Percentiles rank a stretch among this genome's conserved stretches.
Evolutionary conservation across 306 rosid genomes (phyloP).

Genomic region (Vigna reflexopilosa): DNA sequence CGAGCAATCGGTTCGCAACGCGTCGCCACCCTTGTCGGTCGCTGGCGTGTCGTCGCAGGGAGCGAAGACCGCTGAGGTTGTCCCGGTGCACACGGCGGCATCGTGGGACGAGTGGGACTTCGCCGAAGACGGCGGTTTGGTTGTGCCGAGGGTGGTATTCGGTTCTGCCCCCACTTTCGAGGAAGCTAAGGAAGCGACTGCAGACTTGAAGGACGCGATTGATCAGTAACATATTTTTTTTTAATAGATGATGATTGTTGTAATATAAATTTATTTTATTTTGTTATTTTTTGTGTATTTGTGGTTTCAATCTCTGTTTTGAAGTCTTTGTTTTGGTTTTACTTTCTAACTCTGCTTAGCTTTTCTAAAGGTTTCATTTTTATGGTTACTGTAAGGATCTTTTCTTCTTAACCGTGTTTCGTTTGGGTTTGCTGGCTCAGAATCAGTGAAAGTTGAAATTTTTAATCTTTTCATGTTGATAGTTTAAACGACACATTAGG

Average conservation of each 20-base stretch:
- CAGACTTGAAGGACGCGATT: slow-evolving; percentile 75
- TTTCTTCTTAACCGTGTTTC: background rate
- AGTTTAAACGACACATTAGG: background rate
- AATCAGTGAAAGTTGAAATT: background rate
- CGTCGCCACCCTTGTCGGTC: slow-evolving; percentile 45
- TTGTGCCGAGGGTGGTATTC: slow-evolving; percentile 73
- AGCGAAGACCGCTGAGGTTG: slow-evolving; percentile 34
- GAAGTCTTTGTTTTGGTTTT: background rate
- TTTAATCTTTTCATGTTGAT: background rate
- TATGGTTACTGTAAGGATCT: background rate
- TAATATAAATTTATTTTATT: background rate
- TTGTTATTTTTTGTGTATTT: background rate
- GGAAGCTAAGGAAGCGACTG: slow-evolving; percentile 79
- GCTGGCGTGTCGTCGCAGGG: slow-evolving; percentile 45
- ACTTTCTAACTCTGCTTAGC: background rate
- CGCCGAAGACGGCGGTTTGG: slow-evolving; percentile 55
- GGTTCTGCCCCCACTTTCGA: slow-evolving; percentile 58
- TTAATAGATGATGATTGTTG: too few relatives aligned
- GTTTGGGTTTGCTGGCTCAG: background rate
- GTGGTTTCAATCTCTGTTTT: slow-evolving; percentile 8
- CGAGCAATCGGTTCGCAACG: slow-evolving; percentile 52
- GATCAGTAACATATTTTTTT: slow-evolving; percentile 55
- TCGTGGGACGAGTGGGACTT: slow-evolving; percentile 75
- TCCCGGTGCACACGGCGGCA: slow-evolving; percentile 42
- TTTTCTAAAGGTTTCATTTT: background rate